Evolutionary conservation across 345 rosid species (phyloP), one percentile per base, ranked within the genome.

Genomic region (Ceriops decandra): DNA sequence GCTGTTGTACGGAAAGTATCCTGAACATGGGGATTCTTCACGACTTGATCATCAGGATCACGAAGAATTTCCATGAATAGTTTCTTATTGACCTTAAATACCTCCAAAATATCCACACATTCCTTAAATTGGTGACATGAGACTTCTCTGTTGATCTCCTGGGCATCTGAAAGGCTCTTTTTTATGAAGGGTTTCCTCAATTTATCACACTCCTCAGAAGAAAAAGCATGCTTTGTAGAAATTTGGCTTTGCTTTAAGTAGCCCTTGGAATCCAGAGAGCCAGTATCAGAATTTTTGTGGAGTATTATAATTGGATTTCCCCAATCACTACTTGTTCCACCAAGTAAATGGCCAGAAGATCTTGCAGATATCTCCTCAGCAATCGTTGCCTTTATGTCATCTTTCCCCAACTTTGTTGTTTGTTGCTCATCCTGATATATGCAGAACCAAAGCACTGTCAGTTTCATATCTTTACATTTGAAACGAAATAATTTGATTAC

Each of bases 31-130:
- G 81, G 69, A 64, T 68, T 76, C 63, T 65, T 73, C 24, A 35
- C 53, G 54, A 75, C 59, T 51, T 68, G 76, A 73, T 71, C 66
- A n/a, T 68, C 77, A 3, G 88, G 79, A 73, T 87, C 82, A 65
- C 76, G 72, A 52, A 81, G 46, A 46, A 86, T 80, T 67, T 85
- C 84, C 33, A 85, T 70, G 60, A 85, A 77, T 36, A 83, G 70
- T 71, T 88, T 85, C 75, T 86, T 81, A 30, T 88, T 85, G 38
- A 76, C 81, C 80, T 81, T 82, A 24, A 85, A 72, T 21, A 85
- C 72, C 77, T 91, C 92, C 49, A 81, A 75, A 80, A 84, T 73
- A 80, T 88, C 95, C 42, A 70, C 78, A n/a, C 72, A 82, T 42
- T 88, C 89, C 58, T 83, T 77, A 47, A 85, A 83, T 74, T 78